A percentile compares a stretch with the other conserved stretches of the same genome.
phyloP scores from a whole-genome alignment of 1,139 yeast genomes.

The Candida frijolesensis region DNA sequence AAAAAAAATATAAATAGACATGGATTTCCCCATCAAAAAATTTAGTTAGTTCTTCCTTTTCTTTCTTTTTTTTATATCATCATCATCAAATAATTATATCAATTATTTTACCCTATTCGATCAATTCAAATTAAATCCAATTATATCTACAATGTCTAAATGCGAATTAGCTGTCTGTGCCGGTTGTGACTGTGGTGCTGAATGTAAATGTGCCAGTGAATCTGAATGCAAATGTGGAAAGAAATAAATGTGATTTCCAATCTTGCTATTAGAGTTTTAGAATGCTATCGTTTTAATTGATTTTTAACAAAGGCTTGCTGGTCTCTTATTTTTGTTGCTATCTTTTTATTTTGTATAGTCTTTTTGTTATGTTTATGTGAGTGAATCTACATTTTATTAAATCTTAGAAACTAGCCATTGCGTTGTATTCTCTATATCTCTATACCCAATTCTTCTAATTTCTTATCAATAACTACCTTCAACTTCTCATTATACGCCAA shows the following conservation, averaged over 20 bases:
- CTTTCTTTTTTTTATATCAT: background rate
- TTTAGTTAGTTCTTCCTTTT: background rate
- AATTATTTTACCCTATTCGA: background rate
- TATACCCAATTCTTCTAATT: slow-evolving; percentile 22
- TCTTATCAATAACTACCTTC: slow-evolving; percentile 19
- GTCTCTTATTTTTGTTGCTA: background rate
- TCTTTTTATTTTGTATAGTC: background rate
- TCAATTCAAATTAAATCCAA: background rate
- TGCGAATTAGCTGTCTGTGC: slow-evolving; percentile 17
- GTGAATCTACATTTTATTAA: background rate
- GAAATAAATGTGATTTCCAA: slow-evolving; percentile 15
- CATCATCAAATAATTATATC: slow-evolving; percentile 1
- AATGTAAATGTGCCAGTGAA: slow-evolving; percentile 28
- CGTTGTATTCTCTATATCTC: slow-evolving; percentile 5
- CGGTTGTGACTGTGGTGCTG: slow-evolving; percentile 25
- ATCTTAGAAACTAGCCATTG: background rate
- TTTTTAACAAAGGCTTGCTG: background rate
- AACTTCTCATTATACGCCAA: slow-evolving; percentile 26
- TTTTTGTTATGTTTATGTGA: background rate
- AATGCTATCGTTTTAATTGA: background rate
- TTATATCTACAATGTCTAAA: slow-evolving; percentile 6
- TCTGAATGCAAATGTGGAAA: slow-evolving; percentile 27
- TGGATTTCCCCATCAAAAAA: background rate
- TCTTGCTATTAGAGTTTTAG: background rate
- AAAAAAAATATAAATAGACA: background rate